A percentile compares a stretch with the other conserved stretches of the same genome.
Conservation (phyloP, 75 land plant genomes). For the Cupressus sempervirens region DNA sequence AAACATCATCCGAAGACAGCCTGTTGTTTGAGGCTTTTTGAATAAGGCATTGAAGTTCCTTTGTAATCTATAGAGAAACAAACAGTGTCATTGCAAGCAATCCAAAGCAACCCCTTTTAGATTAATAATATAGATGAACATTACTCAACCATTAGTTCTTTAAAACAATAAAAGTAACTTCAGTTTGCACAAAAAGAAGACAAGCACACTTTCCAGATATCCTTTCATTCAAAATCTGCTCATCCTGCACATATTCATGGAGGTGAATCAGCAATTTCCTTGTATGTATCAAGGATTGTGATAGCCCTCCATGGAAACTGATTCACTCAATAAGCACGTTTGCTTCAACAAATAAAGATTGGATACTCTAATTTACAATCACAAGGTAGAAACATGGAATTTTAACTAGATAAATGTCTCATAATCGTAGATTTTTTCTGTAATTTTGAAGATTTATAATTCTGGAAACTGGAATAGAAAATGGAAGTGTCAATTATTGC, state of each 20-base stretch:
- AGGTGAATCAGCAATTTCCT: background rate
- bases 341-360: background rate
- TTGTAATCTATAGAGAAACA: constrained; percentile 61
- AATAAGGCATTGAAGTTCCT: constrained; percentile 74
- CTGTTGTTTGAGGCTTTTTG: constrained; percentile 67
- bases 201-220: background rate
- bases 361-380: background rate
- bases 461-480: background rate
- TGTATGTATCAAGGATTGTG: background rate
- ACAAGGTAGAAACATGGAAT: background rate
- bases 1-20: constrained; percentile 60
- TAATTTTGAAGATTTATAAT: background rate
- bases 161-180: constrained; percentile 1
- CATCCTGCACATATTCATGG: background rate
- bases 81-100: background rate
- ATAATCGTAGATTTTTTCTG: background rate
- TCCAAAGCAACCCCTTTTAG: background rate
- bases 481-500: background rate
- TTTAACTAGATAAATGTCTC: background rate
- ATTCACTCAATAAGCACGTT: background rate
- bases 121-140: background rate
- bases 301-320: background rate
- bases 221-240: background rate
- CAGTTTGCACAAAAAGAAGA: background rate
- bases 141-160: background rate